Evolutionary conservation across 495 filamentous ascomycete genomes (phyloP).

Genomic region (Hypoxylon trugodes): DNA sequence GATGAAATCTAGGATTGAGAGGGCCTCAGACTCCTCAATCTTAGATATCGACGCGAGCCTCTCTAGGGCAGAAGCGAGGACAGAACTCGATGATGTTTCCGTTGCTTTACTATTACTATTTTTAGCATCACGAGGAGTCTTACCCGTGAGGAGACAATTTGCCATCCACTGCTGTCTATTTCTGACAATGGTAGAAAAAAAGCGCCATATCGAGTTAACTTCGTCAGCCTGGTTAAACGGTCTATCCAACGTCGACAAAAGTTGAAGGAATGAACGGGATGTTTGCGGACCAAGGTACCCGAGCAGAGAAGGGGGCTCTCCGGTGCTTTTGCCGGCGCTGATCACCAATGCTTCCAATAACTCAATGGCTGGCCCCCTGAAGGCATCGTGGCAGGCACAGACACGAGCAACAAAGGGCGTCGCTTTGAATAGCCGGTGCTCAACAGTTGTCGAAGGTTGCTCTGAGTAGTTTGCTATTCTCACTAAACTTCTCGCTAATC

Average conservation of each 20-base stretch:
- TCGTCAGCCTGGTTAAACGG: conserved; percentile 70
- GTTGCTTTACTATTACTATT: conserved; percentile 61
- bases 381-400: conserved; percentile 74
- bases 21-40: conserved; percentile 65
- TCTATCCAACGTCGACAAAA: conserved; percentile 79
- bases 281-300: conserved; percentile 85
- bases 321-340: conserved; percentile 65
- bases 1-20: conserved; percentile 86
- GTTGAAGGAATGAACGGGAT: conserved; percentile 81
- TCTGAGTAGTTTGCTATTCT: conserved; percentile 72
- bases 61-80: conserved; percentile 79
- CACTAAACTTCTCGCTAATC: conserved; percentile 72
- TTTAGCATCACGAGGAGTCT: conserved; percentile 76
- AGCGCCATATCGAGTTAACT: conserved; percentile 76
- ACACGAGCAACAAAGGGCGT: conserved; percentile 78
- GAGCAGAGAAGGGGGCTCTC: conserved; percentile 87
- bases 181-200: conserved; percentile 87
- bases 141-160: conserved; percentile 88
- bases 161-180: conserved; percentile 96
- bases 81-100: conserved; percentile 61
- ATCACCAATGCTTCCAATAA: conserved; percentile 80
- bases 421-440: conserved; percentile 80
- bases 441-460: conserved; percentile 67
- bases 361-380: conserved; percentile 68
- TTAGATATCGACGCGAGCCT: conserved; percentile 72